Evolutionary conservation across 1,139 yeast genomes (phyloP), one percentile per base, ranked within the genome.

Genomic region (Yamadazyma atlantica): DNA sequence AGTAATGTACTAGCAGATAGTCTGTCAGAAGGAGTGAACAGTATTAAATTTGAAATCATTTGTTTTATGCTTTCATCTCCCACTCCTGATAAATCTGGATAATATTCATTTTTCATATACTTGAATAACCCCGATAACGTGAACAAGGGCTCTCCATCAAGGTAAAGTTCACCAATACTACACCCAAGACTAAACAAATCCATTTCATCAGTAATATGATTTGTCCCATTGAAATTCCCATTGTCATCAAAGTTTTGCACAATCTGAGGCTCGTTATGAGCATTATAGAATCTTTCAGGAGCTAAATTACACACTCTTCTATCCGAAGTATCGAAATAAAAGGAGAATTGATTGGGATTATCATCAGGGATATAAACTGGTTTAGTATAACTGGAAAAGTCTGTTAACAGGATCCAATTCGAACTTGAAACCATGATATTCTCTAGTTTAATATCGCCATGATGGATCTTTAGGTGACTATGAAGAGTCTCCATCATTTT

Each of bases 171-270:
- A 0, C 95, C 96, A 48, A 94, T 83, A 2, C 86, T 89, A 62
- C 98, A 94, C 0, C 97, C 97, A 37, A 85, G 61, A 39, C 94
- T 80, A 58, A 90, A 89, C n/a, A 89, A 68, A 58, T 94, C 99
- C 94, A 87, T 87, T 38, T 75, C 76, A 28, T 72, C 68, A 0
- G 82, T 77, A 17, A 88, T 55, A n/a, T 57, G 54, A 35, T 58
- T 62, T 13, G 41, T 41, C 2, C 60, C 63, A 15, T 41, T 48
- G 36, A 48, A 58, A 13, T 36, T 36, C 0, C 69, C 71, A 18
- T 58, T 54, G 18, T 67, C 65, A 11, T 60, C 59, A 29, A 54
- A 47, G 38, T 50, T 52, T 37, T 46, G 54, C 9, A 25, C 30
- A 31, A 44, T 44, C 4, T 40, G 44, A 3, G 51, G 40, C 36